Conservation (phyloP, 306 rosid species). For the Lathyrus aphaca region DNA sequence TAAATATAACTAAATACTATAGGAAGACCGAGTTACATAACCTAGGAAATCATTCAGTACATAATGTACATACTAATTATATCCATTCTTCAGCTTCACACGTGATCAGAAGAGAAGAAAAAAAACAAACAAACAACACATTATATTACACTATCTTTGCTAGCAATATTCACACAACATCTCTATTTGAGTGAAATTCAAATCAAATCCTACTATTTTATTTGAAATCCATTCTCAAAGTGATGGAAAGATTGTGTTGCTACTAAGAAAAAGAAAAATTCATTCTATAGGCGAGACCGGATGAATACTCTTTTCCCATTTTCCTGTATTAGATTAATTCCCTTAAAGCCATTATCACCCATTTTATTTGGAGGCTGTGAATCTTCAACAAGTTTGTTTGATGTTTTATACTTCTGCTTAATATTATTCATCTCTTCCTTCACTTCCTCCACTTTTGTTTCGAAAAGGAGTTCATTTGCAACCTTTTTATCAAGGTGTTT, state of each 20-base stretch:
- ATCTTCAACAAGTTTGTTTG: slow-evolving; percentile 42
- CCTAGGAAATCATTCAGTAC: neutral
- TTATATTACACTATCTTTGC: slow-evolving; percentile 18
- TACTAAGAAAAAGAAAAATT: neutral
- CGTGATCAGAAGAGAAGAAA: neutral
- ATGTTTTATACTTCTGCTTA: slow-evolving; percentile 48
- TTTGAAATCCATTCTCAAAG: neutral
- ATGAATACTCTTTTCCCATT: slow-evolving; percentile 63
- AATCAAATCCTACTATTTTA: neutral
- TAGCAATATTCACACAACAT: slow-evolving; percentile 8
- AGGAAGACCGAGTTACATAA: slow-evolving; percentile 6
- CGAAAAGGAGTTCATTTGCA: slow-evolving; percentile 46
- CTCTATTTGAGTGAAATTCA: neutral
- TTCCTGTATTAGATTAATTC: slow-evolving; percentile 41
- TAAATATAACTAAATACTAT: neutral
- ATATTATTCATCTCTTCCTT: slow-evolving; percentile 44
- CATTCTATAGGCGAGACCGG: slow-evolving; percentile 66
- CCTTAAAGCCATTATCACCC: slow-evolving; percentile 48
- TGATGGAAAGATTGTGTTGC: neutral
- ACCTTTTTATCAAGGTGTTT: slow-evolving; percentile 48
- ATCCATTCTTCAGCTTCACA: neutral
- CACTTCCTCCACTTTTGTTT: slow-evolving; percentile 51
- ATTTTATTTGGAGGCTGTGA: slow-evolving; percentile 51
- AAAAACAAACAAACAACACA: neutral
- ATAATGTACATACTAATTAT: neutral